Evolutionary conservation across 2,329 filamentous ascomycete genomes (phyloP), one percentile per base, ranked within the genome.

Genomic region (Ascomycota sp.): DNA sequence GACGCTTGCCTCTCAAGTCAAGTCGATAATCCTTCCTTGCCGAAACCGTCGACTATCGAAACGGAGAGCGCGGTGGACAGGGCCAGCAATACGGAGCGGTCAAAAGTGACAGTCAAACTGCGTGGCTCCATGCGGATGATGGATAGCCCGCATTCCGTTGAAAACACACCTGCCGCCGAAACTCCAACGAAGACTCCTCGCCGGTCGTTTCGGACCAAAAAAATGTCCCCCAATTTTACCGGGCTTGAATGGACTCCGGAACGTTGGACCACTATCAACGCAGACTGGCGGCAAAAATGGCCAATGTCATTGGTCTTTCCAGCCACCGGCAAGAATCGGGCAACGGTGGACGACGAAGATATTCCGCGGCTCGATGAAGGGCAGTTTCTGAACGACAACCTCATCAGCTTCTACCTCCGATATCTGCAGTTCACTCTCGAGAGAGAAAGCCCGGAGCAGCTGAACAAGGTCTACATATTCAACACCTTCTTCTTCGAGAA

Each of bases 401-500:
- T 98, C 25, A 78, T 98, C 42, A 73, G 70, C 33, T 93, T 93
- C 49, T 92, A 91, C 47, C 61, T 92, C 36, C 72, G 76, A 25
- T 79, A 73, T 43, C 57, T 86, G 6, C 72, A 84, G 46, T 57
- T 66, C 37, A 54, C 65, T 30, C 51, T 77, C 27, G 64, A 71
- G 40, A 52, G 58, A 29, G 57, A 63, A 9, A 59, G 63, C 2
- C 63, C 68, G 1, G 58, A 69, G 31, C 43, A 73, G 4, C 57
- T 72, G 0, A 59, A 69, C 38, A 70, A 72, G 34, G 71, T 92
- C 4, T 81, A 91, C 49, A 78, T 92, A 43, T 86, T 92, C 59
- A 95, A 84, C 49, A 89, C 81, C 0, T 92, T 82, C 53, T 93
- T 95, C 54, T 95, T 79, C 47, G 71, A 76, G 13, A 76, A 74